Evolutionary conservation across 208 protist species (phyloP), one percentile per base, ranked within the genome.

Genomic region (Trichomonas tenax): DNA sequence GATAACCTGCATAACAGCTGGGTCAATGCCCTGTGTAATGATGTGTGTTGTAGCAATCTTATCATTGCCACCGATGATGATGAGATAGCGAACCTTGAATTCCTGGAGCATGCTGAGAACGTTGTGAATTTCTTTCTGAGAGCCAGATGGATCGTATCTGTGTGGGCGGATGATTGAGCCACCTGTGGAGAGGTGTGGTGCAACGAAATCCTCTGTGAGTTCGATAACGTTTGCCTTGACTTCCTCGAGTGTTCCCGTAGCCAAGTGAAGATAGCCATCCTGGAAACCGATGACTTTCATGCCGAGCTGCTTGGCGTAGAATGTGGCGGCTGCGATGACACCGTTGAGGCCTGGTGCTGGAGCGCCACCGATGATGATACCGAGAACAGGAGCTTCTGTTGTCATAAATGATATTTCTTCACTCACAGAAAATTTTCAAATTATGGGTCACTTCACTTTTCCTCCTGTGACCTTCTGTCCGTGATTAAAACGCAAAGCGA

Each of bases 11-110:
- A 97, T 96, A 41, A 36, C 34, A 51, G 58, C 36, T n/a, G 88
- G 86, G 31, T 46, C 82, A 63, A 51, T 26, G 40, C 88, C 96
- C n/a, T 90, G 88, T 9, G 96, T 63, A 21, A 97, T 44, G 41
- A 63, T 95, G 49, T 96, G 96, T 46, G 81, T 82, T 40, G 15
- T 46, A 38, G 84, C 63, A 9, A 95, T 95, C 26, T 88, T 97
- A 26, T 97, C 96, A 89, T 96, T 96, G 44, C 96, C 96, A 48
- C 96, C 96, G 40, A 97, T 97, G 10, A 95, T 97, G 21, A 97
- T 90, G 23, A 97, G 84, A 31, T 95, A 96, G 6, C 48, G 49
- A 63, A 97, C 81, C 36, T 96, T 89, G 23, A 81, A 63, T 58
- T 81, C n/a, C 82, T 84, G 0, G 26, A 97, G 45, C 48, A 34